Evolutionary conservation across 2,329 filamentous ascomycete genomes (phyloP).

Genomic region (Lachnellula occidentalis): DNA sequence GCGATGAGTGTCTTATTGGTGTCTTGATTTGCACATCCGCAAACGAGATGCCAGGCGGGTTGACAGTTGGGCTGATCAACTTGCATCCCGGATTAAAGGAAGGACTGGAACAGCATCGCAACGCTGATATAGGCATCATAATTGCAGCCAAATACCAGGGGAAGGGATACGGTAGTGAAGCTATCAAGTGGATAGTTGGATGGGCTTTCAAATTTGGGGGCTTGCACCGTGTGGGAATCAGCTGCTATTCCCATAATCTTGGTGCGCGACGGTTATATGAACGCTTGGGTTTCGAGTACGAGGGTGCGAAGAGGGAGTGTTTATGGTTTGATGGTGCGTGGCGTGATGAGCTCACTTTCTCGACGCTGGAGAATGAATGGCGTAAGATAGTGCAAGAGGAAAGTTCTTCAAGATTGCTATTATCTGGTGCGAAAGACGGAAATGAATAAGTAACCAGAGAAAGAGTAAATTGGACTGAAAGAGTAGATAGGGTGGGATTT

Average conservation of each 20-base stretch:
- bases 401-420: neutral
- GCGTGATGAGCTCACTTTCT: slow-evolving; percentile 32
- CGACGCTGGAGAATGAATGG: slow-evolving; percentile 34
- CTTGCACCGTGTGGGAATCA: slow-evolving; percentile 33
- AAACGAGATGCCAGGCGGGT: too few species aligned
- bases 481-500: too few species aligned
- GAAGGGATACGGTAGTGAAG: slow-evolving; percentile 35
- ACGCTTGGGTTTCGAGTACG: slow-evolving; percentile 33
- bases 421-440: too few species aligned
- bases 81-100: slow-evolving; percentile 23
- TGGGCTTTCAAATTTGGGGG: slow-evolving; percentile 33
- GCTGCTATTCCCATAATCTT: slow-evolving; percentile 31
- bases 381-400: slow-evolving; percentile 3
- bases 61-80: slow-evolving; percentile 32
- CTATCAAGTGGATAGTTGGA: slow-evolving; percentile 33
- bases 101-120: slow-evolving; percentile 36
- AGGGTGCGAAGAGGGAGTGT: slow-evolving; percentile 31
- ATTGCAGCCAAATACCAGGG: slow-evolving; percentile 28
- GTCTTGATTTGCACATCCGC: slow-evolving; percentile 32
- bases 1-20: slow-evolving; percentile 31
- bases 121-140: slow-evolving; percentile 34
- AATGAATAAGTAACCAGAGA: too few species aligned
- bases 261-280: slow-evolving; percentile 32
- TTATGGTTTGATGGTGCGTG: slow-evolving; percentile 34
- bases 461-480: too few species aligned